Conservation (phyloP, 192 early-diverging fungal species). For the Lobosporangium transversale region DNA sequence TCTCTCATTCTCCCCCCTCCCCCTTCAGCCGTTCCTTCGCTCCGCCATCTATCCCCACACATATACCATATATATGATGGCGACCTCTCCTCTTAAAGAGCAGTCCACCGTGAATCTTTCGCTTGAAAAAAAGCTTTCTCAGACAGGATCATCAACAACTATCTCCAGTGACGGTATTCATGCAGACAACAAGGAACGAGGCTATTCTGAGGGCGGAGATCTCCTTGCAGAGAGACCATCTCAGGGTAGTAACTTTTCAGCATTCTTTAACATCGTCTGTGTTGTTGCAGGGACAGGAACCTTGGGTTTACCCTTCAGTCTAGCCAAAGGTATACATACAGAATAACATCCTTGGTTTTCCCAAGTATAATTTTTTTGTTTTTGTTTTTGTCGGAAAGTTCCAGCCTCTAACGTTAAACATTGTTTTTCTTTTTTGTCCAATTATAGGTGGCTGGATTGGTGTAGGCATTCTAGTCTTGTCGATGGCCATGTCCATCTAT, state of each 20-base stretch:
- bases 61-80: conserved; percentile 2
- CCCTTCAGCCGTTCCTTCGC: not conserved
- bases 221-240: conserved; percentile 46
- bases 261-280: conserved; percentile 65
- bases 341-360: not conserved
- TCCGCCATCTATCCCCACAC: not conserved
- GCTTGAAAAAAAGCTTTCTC: conserved; percentile 4
- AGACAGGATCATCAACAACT: conserved; percentile 12
- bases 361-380: too few relatives aligned
- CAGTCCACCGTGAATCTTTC: not conserved
- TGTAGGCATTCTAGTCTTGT: conserved; percentile 70
- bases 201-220: conserved; percentile 6
- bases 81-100: not conserved
- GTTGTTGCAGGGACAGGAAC: conserved; percentile 72
- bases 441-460: conserved; percentile 79
- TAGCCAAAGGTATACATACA: conserved; percentile 55
- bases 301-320: conserved; percentile 65
- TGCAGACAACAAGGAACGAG: conserved; percentile 2
- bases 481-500: conserved; percentile 76
- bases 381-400: too few relatives aligned
- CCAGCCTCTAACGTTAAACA: too few relatives aligned
- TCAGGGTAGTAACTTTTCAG: conserved; percentile 60
- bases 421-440: not conserved
- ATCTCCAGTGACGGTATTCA: conserved; percentile 20
- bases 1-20: not conserved